Conservation (phyloP, 768 basidiomycete genomes). For the Udeniomyces megalosporus region DNA sequence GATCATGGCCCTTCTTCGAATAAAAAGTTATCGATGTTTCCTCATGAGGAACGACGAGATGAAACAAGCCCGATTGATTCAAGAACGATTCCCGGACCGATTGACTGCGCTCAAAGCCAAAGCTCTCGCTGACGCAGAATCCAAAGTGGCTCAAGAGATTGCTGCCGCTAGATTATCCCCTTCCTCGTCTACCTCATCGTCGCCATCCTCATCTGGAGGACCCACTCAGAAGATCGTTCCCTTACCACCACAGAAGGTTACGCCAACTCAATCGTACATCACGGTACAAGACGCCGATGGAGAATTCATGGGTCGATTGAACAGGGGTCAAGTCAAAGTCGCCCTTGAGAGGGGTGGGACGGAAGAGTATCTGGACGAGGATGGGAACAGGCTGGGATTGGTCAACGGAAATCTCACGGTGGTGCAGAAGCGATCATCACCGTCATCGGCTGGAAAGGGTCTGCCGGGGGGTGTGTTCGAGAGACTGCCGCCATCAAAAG, state of each 20-base stretch:
- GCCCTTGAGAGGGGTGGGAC: neutral
- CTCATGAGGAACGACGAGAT: neutral
- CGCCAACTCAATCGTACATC: neutral
- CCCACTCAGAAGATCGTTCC: too few species aligned
- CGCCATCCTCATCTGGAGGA: too few species aligned
- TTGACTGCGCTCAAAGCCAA: too few species aligned
- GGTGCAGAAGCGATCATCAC: neutral
- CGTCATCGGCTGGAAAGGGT: neutral
- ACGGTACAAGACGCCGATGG: neutral
- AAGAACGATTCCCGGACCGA: neutral
- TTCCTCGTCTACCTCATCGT: too few species aligned
- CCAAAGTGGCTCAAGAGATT: too few species aligned
- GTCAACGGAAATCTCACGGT: neutral
- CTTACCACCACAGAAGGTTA: neutral
- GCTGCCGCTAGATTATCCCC: too few species aligned
- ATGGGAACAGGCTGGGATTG: neutral
- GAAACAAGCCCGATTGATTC: neutral
- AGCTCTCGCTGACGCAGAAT: too few species aligned
- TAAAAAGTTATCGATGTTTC: neutral
- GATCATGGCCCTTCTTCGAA: too few species aligned
- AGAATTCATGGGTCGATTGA: neutral
- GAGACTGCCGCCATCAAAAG: too few species aligned
- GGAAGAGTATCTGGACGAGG: neutral
- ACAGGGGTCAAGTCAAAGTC: too few species aligned
- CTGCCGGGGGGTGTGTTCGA: too few species aligned